Percentiles rank a stretch among this genome's conserved stretches.
Conservation (phyloP, 208 protist genomes). For the Jaenimonas drosophilae region DNA sequence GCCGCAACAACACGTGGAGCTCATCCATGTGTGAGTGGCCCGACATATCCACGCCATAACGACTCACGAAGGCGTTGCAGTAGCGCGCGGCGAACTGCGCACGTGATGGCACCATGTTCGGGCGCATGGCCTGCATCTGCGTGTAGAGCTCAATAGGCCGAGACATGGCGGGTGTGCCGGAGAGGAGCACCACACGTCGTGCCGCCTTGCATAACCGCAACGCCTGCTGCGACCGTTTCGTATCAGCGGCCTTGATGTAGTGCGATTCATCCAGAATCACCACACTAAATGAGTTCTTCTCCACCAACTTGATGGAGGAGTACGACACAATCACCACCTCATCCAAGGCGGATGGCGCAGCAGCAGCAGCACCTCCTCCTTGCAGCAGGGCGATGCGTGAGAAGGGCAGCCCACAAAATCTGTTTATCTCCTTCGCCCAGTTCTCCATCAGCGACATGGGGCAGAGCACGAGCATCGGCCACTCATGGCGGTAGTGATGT, state of each 20-base stretch:
- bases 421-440: slow-evolving; percentile 88
- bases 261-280: slow-evolving; percentile 95
- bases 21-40: slow-evolving; percentile 86
- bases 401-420: slow-evolving; percentile 72
- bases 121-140: slow-evolving; percentile 82
- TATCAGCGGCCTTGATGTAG: slow-evolving; percentile 87
- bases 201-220: slow-evolving; percentile 70
- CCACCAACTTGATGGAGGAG: slow-evolving; percentile 60
- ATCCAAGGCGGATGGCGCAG: slow-evolving; percentile 21
- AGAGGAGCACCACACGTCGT: slow-evolving; percentile 82
- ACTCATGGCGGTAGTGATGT: slow-evolving; percentile 87
- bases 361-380: slow-evolving; percentile 24
- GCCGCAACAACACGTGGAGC: slow-evolving; percentile 82
- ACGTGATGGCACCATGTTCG: slow-evolving; percentile 35
- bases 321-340: slow-evolving; percentile 79
- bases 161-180: slow-evolving; percentile 89
- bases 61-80: slow-evolving; percentile 81
- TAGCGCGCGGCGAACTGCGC: slow-evolving; percentile 89
- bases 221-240: slow-evolving; percentile 73
- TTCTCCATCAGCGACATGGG: slow-evolving; percentile 89
- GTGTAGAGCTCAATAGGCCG: slow-evolving; percentile 94
- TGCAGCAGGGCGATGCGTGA: slow-evolving; percentile 66
- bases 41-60: slow-evolving; percentile 59
- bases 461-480: slow-evolving; percentile 92
- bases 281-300: slow-evolving; percentile 59